A percentile compares a stretch with the other conserved stretches of the same genome.
Conservation (phyloP, 1,139 yeast species). For the Suhomyces guaymorum region DNA sequence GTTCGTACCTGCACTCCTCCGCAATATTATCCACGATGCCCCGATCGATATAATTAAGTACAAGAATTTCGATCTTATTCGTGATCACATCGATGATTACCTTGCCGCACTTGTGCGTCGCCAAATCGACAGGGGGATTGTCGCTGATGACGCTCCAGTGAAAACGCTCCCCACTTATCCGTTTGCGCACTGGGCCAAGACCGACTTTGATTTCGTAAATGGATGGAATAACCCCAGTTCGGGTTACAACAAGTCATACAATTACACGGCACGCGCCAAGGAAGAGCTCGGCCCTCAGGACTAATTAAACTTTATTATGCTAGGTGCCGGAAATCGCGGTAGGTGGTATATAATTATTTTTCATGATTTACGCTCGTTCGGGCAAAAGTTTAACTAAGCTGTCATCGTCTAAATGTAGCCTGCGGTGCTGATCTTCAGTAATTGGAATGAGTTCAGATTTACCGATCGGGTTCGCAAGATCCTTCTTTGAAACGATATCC, state of each 20-base stretch:
- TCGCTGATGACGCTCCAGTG: slow-evolving; percentile 56
- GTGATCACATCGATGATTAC: slow-evolving; percentile 61
- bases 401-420: no score
- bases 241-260: slow-evolving; percentile 22
- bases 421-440: no score
- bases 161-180: slow-evolving; percentile 66
- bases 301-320: no score
- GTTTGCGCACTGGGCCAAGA: slow-evolving; percentile 51
- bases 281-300: slow-evolving; percentile 22
- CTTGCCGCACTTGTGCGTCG: slow-evolving; percentile 57
- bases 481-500: no score
- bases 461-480: no score
- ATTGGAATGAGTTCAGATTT: no score
- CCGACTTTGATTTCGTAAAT: slow-evolving; percentile 39
- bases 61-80: slow-evolving; percentile 56
- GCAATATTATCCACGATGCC: slow-evolving; percentile 63
- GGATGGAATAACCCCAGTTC: slow-evolving; percentile 49
- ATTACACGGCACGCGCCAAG: slow-evolving; percentile 28
- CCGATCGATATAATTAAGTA: slow-evolving; percentile 66
- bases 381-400: no score
- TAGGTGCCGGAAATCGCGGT: no score
- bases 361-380: no score
- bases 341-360: no score
- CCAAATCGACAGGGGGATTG: slow-evolving; percentile 58
- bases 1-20: slow-evolving; percentile 62